Conservation (phyloP, 148 eudicot genomes). For the Rhododendron vialii region DNA sequence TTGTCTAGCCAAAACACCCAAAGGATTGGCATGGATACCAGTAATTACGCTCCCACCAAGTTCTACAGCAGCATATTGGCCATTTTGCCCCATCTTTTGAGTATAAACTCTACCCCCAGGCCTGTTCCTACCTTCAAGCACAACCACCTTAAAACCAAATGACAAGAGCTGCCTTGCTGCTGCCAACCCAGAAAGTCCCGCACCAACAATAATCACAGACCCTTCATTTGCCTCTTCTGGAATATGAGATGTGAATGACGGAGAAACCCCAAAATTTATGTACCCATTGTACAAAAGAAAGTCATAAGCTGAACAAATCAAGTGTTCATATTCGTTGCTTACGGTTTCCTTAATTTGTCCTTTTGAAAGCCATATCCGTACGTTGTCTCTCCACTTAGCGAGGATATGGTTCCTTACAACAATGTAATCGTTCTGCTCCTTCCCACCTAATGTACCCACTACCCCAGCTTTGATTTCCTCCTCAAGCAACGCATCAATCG, state of each 20-base stretch:
- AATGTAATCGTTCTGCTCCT: slow-evolving; percentile 88
- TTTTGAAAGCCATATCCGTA: slow-evolving; percentile 66
- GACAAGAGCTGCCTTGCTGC: slow-evolving; percentile 89
- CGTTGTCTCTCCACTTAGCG: slow-evolving; percentile 80
- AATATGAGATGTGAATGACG: slow-evolving; percentile 46
- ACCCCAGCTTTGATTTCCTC: slow-evolving; percentile 88
- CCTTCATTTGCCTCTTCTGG: slow-evolving; percentile 69
- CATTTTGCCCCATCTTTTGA: slow-evolving; percentile 66
- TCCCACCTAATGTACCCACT: slow-evolving; percentile 63
- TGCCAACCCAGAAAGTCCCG: slow-evolving; percentile 91
- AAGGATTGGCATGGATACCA: slow-evolving; percentile 89
- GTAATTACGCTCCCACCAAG: slow-evolving; percentile 95
- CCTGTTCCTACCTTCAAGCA: slow-evolving; percentile 85
- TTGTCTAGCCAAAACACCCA: slow-evolving; percentile 91
- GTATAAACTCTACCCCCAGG: slow-evolving; percentile 94
- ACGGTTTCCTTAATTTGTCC: slow-evolving; percentile 77
- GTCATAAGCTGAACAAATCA: slow-evolving; percentile 74
- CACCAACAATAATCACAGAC: slow-evolving; percentile 83
- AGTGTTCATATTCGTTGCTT: slow-evolving; percentile 66
- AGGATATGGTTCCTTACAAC: slow-evolving; percentile 94
- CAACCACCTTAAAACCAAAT: slow-evolving; percentile 76
- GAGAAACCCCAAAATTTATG: slow-evolving; percentile 81
- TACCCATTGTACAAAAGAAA: slow-evolving; percentile 78
- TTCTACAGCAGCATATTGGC: slow-evolving; percentile 66
- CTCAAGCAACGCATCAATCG: slow-evolving; percentile 72